Conservation (phyloP, 176 grass and related monocot species). For the Oryza glaberrima region DNA sequence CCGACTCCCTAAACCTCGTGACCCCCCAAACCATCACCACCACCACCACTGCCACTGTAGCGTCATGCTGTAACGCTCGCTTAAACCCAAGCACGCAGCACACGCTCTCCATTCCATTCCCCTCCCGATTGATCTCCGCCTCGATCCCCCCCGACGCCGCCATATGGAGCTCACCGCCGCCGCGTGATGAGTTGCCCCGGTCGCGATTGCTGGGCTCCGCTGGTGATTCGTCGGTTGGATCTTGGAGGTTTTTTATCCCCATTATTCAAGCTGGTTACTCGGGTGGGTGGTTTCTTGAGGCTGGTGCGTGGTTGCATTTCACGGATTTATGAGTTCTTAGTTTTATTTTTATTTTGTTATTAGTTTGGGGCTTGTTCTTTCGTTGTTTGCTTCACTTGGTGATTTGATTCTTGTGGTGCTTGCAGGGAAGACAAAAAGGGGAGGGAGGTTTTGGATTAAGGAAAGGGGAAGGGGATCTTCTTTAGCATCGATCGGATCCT, state of each 20-base stretch:
- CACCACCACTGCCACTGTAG: no score
- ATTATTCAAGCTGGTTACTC: neutral
- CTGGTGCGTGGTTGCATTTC: neutral
- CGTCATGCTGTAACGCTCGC: neutral
- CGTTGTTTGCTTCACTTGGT: neutral
- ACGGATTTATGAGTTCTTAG: slow-evolving; percentile 4
- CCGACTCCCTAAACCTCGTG: neutral
- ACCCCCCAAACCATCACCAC: neutral
- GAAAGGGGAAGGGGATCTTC: neutral
- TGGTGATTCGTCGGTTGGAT: slow-evolving; percentile 11
- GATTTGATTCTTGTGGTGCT: slow-evolving; percentile 12
- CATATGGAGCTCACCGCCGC: neutral
- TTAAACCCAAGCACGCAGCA: neutral
- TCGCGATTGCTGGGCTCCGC: neutral
- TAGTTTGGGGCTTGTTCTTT: neutral
- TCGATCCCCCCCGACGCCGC: neutral
- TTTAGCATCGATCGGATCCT: neutral
- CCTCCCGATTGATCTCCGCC: neutral
- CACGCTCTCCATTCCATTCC: neutral
- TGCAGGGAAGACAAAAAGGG: slow-evolving; percentile 42
- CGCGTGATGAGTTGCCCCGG: slow-evolving; percentile 9
- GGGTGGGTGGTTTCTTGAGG: no score
- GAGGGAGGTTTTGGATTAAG: slow-evolving; percentile 15
- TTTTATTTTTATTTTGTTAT: no score
- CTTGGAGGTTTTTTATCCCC: neutral